Evolutionary conservation across 2,329 filamentous ascomycete genomes (phyloP), one percentile per base, ranked within the genome.

Genomic region (Incumbomyces lentus): DNA sequence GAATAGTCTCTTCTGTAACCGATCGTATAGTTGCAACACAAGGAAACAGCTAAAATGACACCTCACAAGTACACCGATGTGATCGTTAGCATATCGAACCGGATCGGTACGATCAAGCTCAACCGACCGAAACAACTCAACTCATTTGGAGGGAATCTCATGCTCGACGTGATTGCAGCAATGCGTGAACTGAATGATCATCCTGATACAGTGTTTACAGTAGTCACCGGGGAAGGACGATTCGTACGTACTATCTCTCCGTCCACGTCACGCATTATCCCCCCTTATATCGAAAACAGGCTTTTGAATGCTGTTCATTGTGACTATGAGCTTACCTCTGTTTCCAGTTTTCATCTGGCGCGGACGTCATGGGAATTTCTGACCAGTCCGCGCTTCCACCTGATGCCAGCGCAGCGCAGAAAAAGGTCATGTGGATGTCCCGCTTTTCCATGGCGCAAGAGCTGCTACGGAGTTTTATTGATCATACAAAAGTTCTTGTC

Each of bases 401-500:
- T 10, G 14, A 19, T 35, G 13, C 22, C 14, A 33, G 17, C 18
- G 6, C 12, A 4, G 44, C 30, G 14, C 10, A 30, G 26, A 29
- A 32, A 14, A 46, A 40, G n/a, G 13, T 46, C 7, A 14, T 6
- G 13, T 32, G 13, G 13, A 40, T 36, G 29, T 3, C 12, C 14
- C 31, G 41, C 10, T 40, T 39, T 14, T 3, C 38, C 8, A 6
- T 10, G 13, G 37, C 44, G 5, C 18, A 41, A 11, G 44, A 47
- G 22, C 10, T 72, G 42, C 60, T 72, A 43, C 66, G 67, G 42
- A 64, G 62, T 19, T 66, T 73, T 51, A 72, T 72, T 53, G 69
- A 73, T 56, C 71, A 74, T 58, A 61, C 58, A 6, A 74, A 74
- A 58, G 69, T 74, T 13, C 65, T 74, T 40, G 64, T 74, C 32